phyloP scores from a whole-genome alignment of 345 rosid species.

The Hibiscus trionum region DNA sequence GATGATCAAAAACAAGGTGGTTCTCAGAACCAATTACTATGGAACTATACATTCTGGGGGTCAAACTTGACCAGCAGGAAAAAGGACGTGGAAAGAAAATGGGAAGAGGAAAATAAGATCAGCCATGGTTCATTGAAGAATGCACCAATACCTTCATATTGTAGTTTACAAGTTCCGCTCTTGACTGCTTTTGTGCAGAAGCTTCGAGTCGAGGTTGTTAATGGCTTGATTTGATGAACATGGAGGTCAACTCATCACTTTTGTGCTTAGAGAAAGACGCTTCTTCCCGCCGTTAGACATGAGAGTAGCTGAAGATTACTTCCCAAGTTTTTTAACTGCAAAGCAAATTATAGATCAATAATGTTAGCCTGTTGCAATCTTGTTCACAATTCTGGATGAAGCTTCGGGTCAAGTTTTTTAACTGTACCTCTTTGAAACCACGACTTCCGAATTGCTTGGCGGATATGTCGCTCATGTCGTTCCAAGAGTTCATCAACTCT shows the following conservation, averaged over 20 bases:
- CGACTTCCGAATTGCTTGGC: conserved; percentile 73
- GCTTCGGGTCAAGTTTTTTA: too few relatives aligned
- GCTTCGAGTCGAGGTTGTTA: not conserved
- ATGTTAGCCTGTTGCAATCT: not conserved
- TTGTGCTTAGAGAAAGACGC: not conserved
- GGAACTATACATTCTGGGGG: not conserved
- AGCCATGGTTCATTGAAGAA: not conserved
- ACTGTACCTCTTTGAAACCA: conserved; percentile 83
- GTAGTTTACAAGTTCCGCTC: not conserved
- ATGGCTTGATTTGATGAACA: not conserved
- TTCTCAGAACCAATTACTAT: not conserved
- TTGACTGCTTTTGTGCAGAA: not conserved
- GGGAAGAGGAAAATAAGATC: not conserved
- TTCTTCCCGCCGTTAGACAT: not conserved
- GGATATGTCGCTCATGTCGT: conserved; percentile 71
- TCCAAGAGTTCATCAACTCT: conserved; percentile 70
- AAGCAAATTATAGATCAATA: not conserved
- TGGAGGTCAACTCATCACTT: not conserved
- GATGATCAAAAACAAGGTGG: not conserved
- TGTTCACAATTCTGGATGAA: not conserved
- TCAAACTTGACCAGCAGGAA: not conserved
- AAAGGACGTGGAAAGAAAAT: not conserved
- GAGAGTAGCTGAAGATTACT: conserved; percentile 20
- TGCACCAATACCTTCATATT: not conserved
- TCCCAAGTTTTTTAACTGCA: conserved; percentile 46